These are phyloP conservation scores for Achlya hypogyna DNA, from an alignment of 352 stramenopile species.

Conservation along the genomic window DNA sequence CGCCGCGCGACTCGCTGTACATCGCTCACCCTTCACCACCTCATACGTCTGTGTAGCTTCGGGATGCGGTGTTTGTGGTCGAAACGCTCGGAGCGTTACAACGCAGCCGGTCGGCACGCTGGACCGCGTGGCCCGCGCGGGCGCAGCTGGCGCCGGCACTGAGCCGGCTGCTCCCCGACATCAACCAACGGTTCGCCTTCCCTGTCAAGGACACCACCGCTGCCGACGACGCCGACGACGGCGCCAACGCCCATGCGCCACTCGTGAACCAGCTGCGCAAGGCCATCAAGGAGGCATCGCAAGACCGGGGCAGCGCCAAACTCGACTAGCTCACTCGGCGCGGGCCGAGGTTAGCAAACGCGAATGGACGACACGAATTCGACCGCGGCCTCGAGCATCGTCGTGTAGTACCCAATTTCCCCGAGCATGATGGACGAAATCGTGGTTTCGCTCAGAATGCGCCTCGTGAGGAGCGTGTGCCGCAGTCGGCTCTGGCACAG, in stretches of 20 bases:
- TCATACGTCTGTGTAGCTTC: background rate
- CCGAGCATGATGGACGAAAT: constrained; percentile 62
- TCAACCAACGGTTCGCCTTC: background rate
- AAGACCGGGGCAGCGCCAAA: background rate
- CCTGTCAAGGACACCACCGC: background rate
- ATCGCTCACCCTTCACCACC: background rate
- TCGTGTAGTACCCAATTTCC: constrained; percentile 73
- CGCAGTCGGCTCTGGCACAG: constrained; percentile 41
- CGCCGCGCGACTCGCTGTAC: background rate
- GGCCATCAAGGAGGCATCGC: constrained; percentile 6
- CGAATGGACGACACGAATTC: constrained; percentile 48
- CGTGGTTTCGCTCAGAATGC: constrained; percentile 73
- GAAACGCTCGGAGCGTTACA: background rate
- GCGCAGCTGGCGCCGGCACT: background rate
- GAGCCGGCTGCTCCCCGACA: background rate
- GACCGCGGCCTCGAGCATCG: constrained; percentile 65
- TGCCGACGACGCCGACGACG: background rate
- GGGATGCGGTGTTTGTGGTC: constrained; percentile 5
- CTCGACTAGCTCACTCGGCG: background rate
- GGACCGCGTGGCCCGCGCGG: background rate
- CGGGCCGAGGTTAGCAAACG: background rate
- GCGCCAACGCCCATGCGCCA: background rate
- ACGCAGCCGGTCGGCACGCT: background rate
- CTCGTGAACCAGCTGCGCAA: background rate
- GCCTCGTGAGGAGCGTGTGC: constrained; percentile 45